Percentiles rank a stretch among this genome's conserved stretches.
Conservation (phyloP, 768 basidiomycete species). For the Lentinula edodes region DNA sequence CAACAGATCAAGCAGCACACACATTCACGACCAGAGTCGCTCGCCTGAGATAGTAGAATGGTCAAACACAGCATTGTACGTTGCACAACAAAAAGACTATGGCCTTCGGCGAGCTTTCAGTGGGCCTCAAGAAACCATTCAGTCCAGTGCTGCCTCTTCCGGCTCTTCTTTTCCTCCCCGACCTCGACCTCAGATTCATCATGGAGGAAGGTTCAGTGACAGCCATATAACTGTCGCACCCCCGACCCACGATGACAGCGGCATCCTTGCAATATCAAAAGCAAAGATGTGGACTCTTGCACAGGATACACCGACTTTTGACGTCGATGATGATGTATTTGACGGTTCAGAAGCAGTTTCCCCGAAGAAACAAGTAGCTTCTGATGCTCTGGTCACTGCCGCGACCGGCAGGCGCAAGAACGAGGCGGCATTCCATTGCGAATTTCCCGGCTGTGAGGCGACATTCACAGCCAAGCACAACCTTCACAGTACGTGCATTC, state of each 20-base stretch:
- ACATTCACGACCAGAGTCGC: neutral
- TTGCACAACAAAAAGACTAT: neutral
- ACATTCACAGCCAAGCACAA: constrained; percentile 8
- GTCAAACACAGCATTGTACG: neutral
- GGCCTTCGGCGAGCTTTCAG: neutral
- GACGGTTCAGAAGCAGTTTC: neutral
- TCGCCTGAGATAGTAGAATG: neutral
- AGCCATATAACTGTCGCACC: neutral
- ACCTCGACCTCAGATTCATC: neutral
- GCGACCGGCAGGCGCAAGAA: neutral
- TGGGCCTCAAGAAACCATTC: neutral
- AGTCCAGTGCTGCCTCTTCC: neutral
- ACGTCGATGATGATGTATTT: neutral
- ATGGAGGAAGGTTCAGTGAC: neutral
- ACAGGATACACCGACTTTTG: constrained; percentile 4
- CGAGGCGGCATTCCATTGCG: neutral
- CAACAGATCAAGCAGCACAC: neutral
- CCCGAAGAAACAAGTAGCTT: constrained; percentile 3
- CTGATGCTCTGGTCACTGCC: constrained; percentile 3
- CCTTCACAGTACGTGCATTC: constrained; percentile 1
- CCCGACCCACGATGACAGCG: constrained; percentile 1
- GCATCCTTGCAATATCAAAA: neutral
- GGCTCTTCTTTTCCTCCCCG: neutral
- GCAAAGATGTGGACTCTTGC: neutral
- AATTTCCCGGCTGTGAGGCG: neutral